Conservation (phyloP, 1,284 basidiomycete species). For the Papiliotrema laurentii region DNA sequence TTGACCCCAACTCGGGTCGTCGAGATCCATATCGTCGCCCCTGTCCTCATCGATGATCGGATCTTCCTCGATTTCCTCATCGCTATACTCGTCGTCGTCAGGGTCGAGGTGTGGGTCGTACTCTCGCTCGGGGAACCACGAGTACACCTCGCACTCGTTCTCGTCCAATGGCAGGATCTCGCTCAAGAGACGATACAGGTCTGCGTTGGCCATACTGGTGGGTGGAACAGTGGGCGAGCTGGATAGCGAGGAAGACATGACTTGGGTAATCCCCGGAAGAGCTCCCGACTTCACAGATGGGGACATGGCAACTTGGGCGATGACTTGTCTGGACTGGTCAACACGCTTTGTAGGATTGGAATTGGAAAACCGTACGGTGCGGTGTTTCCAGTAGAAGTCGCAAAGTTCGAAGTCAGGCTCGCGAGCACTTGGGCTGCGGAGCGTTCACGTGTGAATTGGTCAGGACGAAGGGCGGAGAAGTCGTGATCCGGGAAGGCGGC, state of each 20-base stretch:
- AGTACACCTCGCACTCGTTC: constrained; percentile 89
- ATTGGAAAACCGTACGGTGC: constrained; percentile 2
- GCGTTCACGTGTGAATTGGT: constrained; percentile 80
- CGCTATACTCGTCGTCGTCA: constrained; percentile 53
- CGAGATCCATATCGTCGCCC: constrained; percentile 35
- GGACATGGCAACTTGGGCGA: not conserved
- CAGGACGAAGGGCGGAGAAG: constrained; percentile 86
- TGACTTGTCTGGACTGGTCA: not conserved
- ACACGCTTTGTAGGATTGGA: not conserved
- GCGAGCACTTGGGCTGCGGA: constrained; percentile 54
- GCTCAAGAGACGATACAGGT: constrained; percentile 80
- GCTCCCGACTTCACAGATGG: not conserved
- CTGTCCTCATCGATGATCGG: constrained; percentile 33
- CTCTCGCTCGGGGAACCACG: constrained; percentile 89
- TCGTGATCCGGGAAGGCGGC: constrained; percentile 97
- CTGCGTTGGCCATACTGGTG: constrained; percentile 60
- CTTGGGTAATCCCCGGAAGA: not conserved
- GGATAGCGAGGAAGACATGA: not conserved
- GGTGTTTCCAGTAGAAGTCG: not conserved
- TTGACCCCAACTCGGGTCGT: constrained; percentile 30
- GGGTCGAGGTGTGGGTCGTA: constrained; percentile 85
- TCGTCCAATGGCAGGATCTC: constrained; percentile 75
- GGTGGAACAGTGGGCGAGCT: constrained; percentile 8
- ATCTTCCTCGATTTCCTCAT: constrained; percentile 34
- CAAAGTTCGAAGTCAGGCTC: constrained; percentile 27